A percentile compares a stretch with the other conserved stretches of the same genome.
phyloP scores from a whole-genome alignment of 2,329 filamentous ascomycete genomes.

The Ceratocystis ficicola region DNA sequence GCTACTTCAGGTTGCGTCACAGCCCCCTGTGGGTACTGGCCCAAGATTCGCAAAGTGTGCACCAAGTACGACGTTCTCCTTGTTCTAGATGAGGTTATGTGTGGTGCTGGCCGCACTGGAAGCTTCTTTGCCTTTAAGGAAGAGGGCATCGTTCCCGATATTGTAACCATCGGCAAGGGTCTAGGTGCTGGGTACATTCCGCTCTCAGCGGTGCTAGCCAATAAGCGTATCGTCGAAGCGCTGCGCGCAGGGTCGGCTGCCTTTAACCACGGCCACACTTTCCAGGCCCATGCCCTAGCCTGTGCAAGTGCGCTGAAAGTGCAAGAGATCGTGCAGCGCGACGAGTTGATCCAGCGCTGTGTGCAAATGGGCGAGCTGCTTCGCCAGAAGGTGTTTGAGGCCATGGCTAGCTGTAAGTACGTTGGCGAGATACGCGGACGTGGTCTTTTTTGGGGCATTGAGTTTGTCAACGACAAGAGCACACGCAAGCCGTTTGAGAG shows the following conservation, averaged over 20 bases:
- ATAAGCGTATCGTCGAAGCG: conserved; percentile 37
- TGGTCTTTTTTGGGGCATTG: conserved; percentile 38
- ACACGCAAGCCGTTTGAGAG: conserved; percentile 31
- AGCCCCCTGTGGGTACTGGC: conserved; percentile 41
- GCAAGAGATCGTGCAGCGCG: conserved; percentile 31
- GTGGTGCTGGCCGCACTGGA: conserved; percentile 50
- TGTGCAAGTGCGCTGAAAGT: conserved; percentile 33
- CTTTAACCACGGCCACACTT: conserved; percentile 49
- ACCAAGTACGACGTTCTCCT: conserved; percentile 43
- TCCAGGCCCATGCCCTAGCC: conserved; percentile 32
- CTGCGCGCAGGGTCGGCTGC: conserved; percentile 36
- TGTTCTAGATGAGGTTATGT: conserved; percentile 55
- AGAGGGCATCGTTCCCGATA: conserved; percentile 39
- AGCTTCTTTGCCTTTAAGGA: conserved; percentile 53
- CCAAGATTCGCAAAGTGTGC: conserved; percentile 42
- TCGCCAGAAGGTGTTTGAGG: conserved; percentile 25
- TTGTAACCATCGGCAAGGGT: conserved; percentile 48
- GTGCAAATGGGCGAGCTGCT: conserved; percentile 28
- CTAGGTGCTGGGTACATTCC: conserved; percentile 45
- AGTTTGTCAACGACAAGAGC: conserved; percentile 33
- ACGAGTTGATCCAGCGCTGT: conserved; percentile 29
- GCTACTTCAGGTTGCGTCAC: conserved; percentile 34
- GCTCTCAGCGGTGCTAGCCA: conserved; percentile 45
- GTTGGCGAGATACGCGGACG: conserved; percentile 34
- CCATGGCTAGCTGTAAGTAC: conserved; percentile 28